Evolutionary conservation across 345 rosid genomes (phyloP), one percentile per base, ranked within the genome.

Genomic region (Punica granatum): DNA sequence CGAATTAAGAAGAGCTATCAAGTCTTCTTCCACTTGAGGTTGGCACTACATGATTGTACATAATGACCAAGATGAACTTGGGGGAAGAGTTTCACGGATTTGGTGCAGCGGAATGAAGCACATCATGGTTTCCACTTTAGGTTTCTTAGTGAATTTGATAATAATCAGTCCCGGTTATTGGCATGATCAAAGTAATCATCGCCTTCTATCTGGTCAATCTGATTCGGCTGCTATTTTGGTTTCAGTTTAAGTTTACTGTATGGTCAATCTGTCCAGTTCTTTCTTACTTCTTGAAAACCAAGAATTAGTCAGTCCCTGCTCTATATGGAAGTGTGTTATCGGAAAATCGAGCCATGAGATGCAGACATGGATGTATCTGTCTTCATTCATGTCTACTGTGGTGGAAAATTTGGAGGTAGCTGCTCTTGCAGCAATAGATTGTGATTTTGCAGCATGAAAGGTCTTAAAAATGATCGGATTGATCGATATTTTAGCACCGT

Each of bases 1-100:
- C 70, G 80, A 84, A 70, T 77, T 87, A 75, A 80, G 79, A 72
- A 83, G 71, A 75, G 87, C 86, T 62, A 81, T 84, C 28, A 84
- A 76, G 69, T 82, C 86, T 70, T 84, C 91, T 59, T 74, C 87
- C 49, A 69, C 58, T 23, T 69, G 43, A 42, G 58, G 25, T 25
- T 54, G 30, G 6, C 3, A 7, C 18, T 26, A 56, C 18, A 26
- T 6, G 14, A 26, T 56, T 56, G 61, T 56, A 56, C 32, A 12
- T 56, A 30, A 19, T 56, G 25, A 14, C 54, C 54, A 15, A 21
- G 54, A 21, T 49, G 54, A 49, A 49, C 6, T n/a, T 6, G 23
- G 54, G 26, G 54, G 8, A 49, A 26, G 34, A 13, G 61, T 56
- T 26, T 56, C 18, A 1, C 25, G 32, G 32, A 30, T 26, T 10